Evolutionary conservation across 2,329 filamentous ascomycete species (phyloP), one percentile per base, ranked within the genome.

Genomic region (Ascochyta rabiei): DNA sequence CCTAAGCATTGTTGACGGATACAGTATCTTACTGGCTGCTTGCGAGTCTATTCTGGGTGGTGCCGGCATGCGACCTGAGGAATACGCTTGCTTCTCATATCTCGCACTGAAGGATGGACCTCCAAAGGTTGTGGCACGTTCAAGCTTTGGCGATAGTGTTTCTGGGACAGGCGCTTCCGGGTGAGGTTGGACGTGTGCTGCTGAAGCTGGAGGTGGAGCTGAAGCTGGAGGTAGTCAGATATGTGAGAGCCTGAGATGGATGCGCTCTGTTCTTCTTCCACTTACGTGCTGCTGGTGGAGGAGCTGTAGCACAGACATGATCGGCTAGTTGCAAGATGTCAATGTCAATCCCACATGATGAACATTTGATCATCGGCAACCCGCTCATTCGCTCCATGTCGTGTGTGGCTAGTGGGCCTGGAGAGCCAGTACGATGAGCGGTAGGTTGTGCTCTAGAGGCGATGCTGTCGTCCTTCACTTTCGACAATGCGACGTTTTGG

Each of bases 251-350:
- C 16, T 41, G 18, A 46, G 24, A n/a, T 49, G 26, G n/a, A 30
- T 24, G 2, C 13, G 6, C 7, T 10, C 23, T 6, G 19, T 15
- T 6, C 40, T n/a, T 38, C 18, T 19, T 31, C 33, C 83, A 82
- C 68, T 78, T 77, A 76, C 79, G 70, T 56, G 47, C 37, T 46
- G 39, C 23, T 40, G 77, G 46, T 16, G 77, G 45, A 51, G 70
- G 62, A 58, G 74, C 56, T 54, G 74, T 77, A 40, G 75, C 74
- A 75, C 92, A 96, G 57, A 90, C 74, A 79, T 96, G 92, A 59
- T 96, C 91, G 58, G 90, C 91, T 88, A 96, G 89, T 74, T 87
- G 80, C 35, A 89, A 88, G 64, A 96, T 95, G 70, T 93, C 88
- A 56, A 96, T 90, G 67, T 93, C 85, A 48, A 69, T 66, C 39